A percentile compares a stretch with the other conserved stretches of the same genome.
These are phyloP conservation scores for Pisolithus thermaeus DNA, from an alignment of 1,284 basidiomycete genomes.

Conservation along the genomic window DNA sequence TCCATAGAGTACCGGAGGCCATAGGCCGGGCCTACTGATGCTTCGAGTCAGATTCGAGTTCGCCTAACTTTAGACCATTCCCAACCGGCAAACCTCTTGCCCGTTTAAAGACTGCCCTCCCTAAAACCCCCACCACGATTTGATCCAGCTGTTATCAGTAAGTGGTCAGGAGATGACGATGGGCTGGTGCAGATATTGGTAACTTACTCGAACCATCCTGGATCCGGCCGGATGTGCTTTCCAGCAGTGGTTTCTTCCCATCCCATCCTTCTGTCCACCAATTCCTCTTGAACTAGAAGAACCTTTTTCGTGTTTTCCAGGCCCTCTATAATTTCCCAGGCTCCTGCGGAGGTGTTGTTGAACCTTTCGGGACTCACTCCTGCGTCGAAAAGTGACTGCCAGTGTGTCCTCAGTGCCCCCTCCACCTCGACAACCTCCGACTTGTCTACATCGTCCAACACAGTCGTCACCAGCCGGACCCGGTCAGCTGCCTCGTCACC, in stretches of 20 bases:
- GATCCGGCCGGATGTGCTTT: not conserved
- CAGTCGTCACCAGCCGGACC: not conserved
- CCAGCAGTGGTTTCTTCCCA: not conserved
- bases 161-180: too few relatives aligned
- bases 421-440: not conserved
- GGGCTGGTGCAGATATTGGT: not conserved
- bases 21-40: too few relatives aligned
- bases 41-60: too few relatives aligned
- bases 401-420: not conserved
- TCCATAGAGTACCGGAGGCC: too few relatives aligned
- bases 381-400: not conserved
- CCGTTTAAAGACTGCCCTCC: too few relatives aligned
- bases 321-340: not conserved
- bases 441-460: not conserved
- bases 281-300: not conserved
- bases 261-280: not conserved
- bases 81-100: too few relatives aligned
- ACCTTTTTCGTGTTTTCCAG: not conserved
- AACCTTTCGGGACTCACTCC: not conserved
- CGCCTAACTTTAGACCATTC: too few relatives aligned
- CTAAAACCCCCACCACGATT: too few relatives aligned
- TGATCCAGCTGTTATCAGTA: too few relatives aligned
- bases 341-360: not conserved
- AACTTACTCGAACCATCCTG: too few relatives aligned
- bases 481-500: not conserved